Evolutionary conservation across 164 flowering plant genomes (phyloP), one percentile per base, ranked within the genome.

Genomic region (Santalum album): DNA sequence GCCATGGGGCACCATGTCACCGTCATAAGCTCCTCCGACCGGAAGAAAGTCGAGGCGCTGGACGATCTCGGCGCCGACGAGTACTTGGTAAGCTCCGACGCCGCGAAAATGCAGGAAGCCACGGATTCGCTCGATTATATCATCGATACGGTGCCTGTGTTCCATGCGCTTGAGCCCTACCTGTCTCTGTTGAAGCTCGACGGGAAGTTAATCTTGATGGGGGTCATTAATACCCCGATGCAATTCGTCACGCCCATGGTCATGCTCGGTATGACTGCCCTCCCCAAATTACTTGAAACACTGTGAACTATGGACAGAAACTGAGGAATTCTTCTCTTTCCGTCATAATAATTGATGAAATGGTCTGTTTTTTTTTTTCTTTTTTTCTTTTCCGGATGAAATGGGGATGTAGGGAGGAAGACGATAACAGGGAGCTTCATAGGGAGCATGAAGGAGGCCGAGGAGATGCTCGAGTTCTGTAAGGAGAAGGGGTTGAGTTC

Each of bases 1-100:
- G 85, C 91, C 11, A 75, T 84, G 86, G 91, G 87, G 2, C 91
- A 84, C 58, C 85, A 82, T 56, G 87, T 84, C 26, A 78, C 84
- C 7, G 91, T 82, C 36, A 80, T 84, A 9, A 81, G 87, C 70
- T 84, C 91, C 1, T 84, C 91, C 6, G 80, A 82, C 24, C 76
- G 66, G 76, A 84, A 84, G 65, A 71, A 58, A 49, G 69, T 25
- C 25, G 91, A 82, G 62, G 91, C 91, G 6, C 9, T 84, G 57
- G 83, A 78, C 1, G 75, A 81, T 57, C 69, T 84, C 3, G 82
- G 84, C 1, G 91, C 91, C 0, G 87, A 84, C 42, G 78, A 66
- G 0, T 84, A 78, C 64, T 21, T 82, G 46, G 84, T 84, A 16
- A 78, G 87, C 82, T 74, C 88, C 1, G 82, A 84, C 22, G 60